phyloP scores from a whole-genome alignment of 768 basidiomycete species.

The Termitomyces sp. region DNA sequence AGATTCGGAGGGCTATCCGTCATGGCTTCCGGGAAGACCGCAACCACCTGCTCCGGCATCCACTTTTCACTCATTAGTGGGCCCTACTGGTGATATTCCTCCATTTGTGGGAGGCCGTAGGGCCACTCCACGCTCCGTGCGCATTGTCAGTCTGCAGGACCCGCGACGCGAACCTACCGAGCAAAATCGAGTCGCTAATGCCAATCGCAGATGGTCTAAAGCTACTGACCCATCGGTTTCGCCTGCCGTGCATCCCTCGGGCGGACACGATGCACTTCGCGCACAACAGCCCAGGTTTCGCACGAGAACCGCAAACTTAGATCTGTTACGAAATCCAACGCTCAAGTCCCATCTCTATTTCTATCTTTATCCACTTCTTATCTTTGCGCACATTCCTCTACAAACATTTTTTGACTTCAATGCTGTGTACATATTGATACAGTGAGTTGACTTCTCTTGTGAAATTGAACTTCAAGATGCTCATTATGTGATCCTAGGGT shows the following conservation, averaged over 20 bases:
- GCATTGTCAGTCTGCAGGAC: conserved; percentile 71
- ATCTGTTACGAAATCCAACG: conserved; percentile 60
- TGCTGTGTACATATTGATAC: conserved; percentile 73
- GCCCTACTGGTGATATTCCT: conserved; percentile 26
- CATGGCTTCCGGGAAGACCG: conserved; percentile 79
- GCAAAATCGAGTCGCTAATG: conserved; percentile 39
- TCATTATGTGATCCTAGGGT: conserved; percentile 40
- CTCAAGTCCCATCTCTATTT: conserved; percentile 53
- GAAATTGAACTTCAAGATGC: conserved; percentile 2
- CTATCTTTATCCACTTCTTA: conserved; percentile 64
- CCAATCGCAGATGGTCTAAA: conserved; percentile 53
- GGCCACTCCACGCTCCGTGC: conserved; percentile 75
- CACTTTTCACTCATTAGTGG: conserved; percentile 56
- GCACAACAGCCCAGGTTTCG: conserved; percentile 60
- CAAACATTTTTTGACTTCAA: conserved; percentile 91
- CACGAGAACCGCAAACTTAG: conserved; percentile 61
- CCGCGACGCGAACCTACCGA: conserved; percentile 46
- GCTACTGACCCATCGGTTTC: conserved; percentile 41
- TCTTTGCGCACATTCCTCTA: conserved; percentile 66
- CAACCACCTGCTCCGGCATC: conserved; percentile 72
- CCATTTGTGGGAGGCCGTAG: conserved; percentile 59
- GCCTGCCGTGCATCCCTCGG: conserved; percentile 35
- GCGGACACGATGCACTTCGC: conserved; percentile 24
- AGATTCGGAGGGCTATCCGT: conserved; percentile 71
- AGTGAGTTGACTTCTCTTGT: conserved; percentile 49